Base-by-base conservation (phyloP, 495 filamentous ascomycete genomes). In the Lepidopterella palustris region DNA sequence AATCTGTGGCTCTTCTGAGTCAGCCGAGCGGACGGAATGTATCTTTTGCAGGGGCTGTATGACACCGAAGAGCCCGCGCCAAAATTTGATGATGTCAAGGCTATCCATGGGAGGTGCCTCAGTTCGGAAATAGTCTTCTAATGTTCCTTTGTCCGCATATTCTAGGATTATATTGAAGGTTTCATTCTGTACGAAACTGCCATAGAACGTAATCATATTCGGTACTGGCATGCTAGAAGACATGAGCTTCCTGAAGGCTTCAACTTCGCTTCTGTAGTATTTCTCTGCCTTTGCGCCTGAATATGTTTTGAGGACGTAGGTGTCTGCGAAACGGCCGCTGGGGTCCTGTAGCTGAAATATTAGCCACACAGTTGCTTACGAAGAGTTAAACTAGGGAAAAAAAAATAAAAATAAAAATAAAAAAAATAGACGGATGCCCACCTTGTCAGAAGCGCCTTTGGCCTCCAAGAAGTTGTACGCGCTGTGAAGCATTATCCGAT, bases 141-240 rank as follows among this genome's bases (percentile, higher is more conserved):
- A 63, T 15, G 69, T 72, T 9, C 77, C 77, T 28, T 63, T 55
- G 53, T 79, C 73, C 2, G 73, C 77, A 63, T 71, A 78, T 60
- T 80, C 78, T 3, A 81, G 65, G 28, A 81, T 61, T 0, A 80
- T 61, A 55, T 77, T 73, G 55, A 67, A 77, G 0, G 64, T 68
- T 4, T 56, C 68, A 25, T 68, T 59, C 23, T 76, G 70, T 48
- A 65, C 70, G 58, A 73, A 80, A 27, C 68, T 71, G 1, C 77
- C 77, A 57, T 75, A 76, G 55, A 72, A 79, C 3, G 52, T 68
- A n/a, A 78, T 73, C 24, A 80, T 65, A 48, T 73, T 72, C 11
- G 28, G 1, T 10, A 6, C 5, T 3, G 26, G 15, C 4, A 20
- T 40, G 5, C 35, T 25, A 21, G 68, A 57, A 24, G 26, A 20